These are phyloP conservation scores for Fusarium continuum DNA, from an alignment of 2,329 filamentous ascomycete genomes.

Conservation along the genomic window DNA sequence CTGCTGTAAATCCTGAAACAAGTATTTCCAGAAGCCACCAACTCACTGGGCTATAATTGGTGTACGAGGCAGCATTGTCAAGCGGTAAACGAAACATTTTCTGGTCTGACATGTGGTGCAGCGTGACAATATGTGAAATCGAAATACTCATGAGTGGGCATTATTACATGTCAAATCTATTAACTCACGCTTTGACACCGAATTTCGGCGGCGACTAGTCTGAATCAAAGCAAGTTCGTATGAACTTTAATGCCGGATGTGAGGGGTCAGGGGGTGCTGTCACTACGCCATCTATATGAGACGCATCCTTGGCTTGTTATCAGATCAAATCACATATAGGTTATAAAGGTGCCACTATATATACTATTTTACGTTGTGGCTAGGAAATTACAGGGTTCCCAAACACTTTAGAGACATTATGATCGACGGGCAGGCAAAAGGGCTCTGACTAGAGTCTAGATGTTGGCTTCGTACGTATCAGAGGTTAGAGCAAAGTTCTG, in stretches of 20 bases:
- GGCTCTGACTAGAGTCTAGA: conserved; percentile 1
- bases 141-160: conserved; percentile 6
- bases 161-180: conserved; percentile 3
- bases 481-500: background rate
- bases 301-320: conserved; percentile 3
- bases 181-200: conserved; percentile 4
- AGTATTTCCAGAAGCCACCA: background rate
- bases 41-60: conserved; percentile 11
- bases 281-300: background rate
- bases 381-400: conserved; percentile 11
- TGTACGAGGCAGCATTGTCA: conserved; percentile 2
- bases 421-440: conserved; percentile 22
- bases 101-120: background rate
- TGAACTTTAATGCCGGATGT: conserved; percentile 5
- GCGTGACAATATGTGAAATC: conserved; percentile 1
- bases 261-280: conserved; percentile 19
- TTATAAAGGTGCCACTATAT: conserved; percentile 16
- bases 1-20: background rate
- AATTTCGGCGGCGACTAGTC: conserved; percentile 2
- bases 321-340: conserved; percentile 23
- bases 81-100: background rate
- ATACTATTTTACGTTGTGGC: background rate
- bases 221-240: background rate
- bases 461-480: background rate
- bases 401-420: conserved; percentile 7